Evolutionary conservation across 805 yeast genomes (phyloP).

Genomic region (Pichia deserticola): DNA sequence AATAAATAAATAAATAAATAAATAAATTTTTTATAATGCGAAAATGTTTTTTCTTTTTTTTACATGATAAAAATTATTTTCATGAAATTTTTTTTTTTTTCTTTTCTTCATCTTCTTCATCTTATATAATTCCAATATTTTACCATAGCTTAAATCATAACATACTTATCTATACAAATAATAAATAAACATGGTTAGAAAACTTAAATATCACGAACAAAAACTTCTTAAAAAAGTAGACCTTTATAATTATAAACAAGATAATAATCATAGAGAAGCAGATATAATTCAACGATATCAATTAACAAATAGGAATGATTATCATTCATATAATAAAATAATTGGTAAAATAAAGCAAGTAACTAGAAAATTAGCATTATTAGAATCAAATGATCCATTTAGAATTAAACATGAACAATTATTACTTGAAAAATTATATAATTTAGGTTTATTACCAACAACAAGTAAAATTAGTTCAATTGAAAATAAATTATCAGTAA

Average conservation of each 20-base stretch:
- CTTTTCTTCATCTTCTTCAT: neutral
- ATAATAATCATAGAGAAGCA: conserved; percentile 90
- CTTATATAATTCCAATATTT: too few relatives aligned
- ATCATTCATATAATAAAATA: conserved; percentile 84
- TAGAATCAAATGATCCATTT: conserved; percentile 82
- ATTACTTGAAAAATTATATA: conserved; percentile 76
- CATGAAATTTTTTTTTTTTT: too few relatives aligned
- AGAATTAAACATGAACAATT: conserved; percentile 84
- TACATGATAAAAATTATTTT: too few relatives aligned
- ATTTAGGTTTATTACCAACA: conserved; percentile 85
- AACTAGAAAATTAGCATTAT: conserved; percentile 75
- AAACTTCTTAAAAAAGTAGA: conserved; percentile 92
- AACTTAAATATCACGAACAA: conserved; percentile 91
- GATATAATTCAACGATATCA: conserved; percentile 94
- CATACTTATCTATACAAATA: neutral
- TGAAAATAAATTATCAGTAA: conserved; percentile 86
- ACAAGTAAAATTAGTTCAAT: conserved; percentile 84
- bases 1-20: too few relatives aligned
- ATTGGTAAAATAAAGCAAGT: conserved; percentile 88
- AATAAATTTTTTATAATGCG: too few relatives aligned
- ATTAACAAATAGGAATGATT: conserved; percentile 90
- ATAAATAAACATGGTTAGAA: conserved; percentile 57
- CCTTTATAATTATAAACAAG: conserved; percentile 96
- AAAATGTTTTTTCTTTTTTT: too few relatives aligned
- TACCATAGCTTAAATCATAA: too few relatives aligned